Evolutionary conservation across 164 flowering plant species (phyloP), one percentile per base, ranked within the genome.

Genomic region (Buxus sempervirens): DNA sequence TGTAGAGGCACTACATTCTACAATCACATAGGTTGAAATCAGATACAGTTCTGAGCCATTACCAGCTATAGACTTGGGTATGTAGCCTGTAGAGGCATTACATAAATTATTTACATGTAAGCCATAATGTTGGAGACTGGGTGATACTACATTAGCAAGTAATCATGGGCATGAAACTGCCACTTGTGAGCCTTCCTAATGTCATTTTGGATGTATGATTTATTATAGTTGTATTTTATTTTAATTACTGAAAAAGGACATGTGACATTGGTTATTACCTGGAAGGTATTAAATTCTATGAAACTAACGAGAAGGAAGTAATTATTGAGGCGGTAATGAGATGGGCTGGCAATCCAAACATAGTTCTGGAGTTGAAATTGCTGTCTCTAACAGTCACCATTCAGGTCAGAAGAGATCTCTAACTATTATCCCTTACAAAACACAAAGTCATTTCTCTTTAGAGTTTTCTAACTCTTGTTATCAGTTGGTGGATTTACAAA

Each of bases 341-440:
- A 74, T 94, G 98, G 98, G 97, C 90, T 66, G 97, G 97, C 24
- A 87, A 88, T 76, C 89, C 96, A 32, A 85, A 90, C 71, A 83
- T 91, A 67, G 65, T 74, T 60, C 70, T 94, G 73, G 83, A 71
- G 70, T 18, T 86, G 69, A 86, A 85, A 66, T 19, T 87, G 54
- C 66, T 81, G 65, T 84, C 83, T 27, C 27, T 87, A 14, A 74
- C 13, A 69, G 71, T 94, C 41, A 83, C 77, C 20, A 28, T 90
- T 69, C 95, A 94, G 98, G 98, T 87, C 54, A 76, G 83, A 70
- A 64, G 55, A 64, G 28, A 42, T 61, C 38, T 21, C 24, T 42
- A 41, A 26, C 58, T 58, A 14, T 26, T 22, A 32, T 57, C n/a
- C 32, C 42, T 42, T 20, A 66, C 4, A 53, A 9, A 42, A 55